A percentile compares a stretch with the other conserved stretches of the same genome.
Evolutionary conservation across 2,329 filamentous ascomycete species (phyloP).

Genomic region (Clonostachys sp.): DNA sequence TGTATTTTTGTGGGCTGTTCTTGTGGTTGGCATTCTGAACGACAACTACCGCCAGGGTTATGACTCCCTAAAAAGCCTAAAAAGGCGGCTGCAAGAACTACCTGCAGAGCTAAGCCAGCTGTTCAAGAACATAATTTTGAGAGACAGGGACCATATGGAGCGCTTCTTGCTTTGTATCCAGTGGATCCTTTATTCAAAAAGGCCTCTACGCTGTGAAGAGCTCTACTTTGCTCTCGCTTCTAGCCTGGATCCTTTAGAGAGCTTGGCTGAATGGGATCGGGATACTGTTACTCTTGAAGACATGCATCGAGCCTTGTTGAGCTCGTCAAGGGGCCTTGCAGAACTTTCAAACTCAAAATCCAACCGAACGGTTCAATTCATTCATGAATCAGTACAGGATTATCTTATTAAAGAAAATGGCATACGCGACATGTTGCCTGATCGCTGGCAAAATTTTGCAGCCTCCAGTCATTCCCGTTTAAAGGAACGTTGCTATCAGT

Average conservation of each 20-base stretch:
- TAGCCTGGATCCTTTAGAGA: neutral
- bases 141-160: slow-evolving; percentile 35
- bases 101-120: slow-evolving; percentile 35
- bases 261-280: neutral
- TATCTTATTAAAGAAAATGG: slow-evolving; percentile 33
- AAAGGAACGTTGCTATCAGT: slow-evolving; percentile 33
- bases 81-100: slow-evolving; percentile 20
- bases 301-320: slow-evolving; percentile 26
- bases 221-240: slow-evolving; percentile 24
- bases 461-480: slow-evolving; percentile 33
- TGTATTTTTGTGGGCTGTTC: slow-evolving; percentile 33
- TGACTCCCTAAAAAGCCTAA: slow-evolving; percentile 13
- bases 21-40: slow-evolving; percentile 30
- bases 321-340: slow-evolving; percentile 43
- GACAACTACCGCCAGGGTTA: slow-evolving; percentile 16
- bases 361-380: slow-evolving; percentile 39
- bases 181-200: slow-evolving; percentile 46
- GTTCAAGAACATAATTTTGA: slow-evolving; percentile 43
- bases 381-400: slow-evolving; percentile 45
- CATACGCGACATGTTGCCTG: slow-evolving; percentile 17
- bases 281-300: slow-evolving; percentile 5
- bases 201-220: slow-evolving; percentile 33
- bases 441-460: slow-evolving; percentile 16
- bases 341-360: slow-evolving; percentile 22
- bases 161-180: slow-evolving; percentile 37